A percentile compares a stretch with the other conserved stretches of the same genome.
phyloP scores from a whole-genome alignment of 768 basidiomycete genomes.

The Phaeotremella fagi region DNA sequence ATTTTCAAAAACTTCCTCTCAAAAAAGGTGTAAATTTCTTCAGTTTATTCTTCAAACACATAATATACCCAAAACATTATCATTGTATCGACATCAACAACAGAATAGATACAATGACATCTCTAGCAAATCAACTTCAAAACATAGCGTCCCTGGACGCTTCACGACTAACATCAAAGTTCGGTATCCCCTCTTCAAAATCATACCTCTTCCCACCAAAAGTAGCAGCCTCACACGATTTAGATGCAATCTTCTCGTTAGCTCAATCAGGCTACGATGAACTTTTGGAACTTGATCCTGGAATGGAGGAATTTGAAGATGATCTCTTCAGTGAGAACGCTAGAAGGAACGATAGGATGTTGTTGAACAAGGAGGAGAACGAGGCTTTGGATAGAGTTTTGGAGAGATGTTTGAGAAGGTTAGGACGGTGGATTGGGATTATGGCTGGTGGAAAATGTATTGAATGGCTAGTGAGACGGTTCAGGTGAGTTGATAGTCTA shows the following conservation, averaged over 20 bases:
- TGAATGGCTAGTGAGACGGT: conserved; percentile 91
- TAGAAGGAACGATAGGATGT: conserved; percentile 70
- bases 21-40: too few species aligned
- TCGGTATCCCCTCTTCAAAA: conserved; percentile 57
- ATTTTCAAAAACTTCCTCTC: too few species aligned
- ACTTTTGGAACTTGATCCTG: conserved; percentile 60
- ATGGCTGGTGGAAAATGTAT: conserved; percentile 73
- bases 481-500: conserved; percentile 59
- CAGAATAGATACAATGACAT: conserved; percentile 45
- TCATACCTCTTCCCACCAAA: conserved; percentile 84
- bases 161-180: conserved; percentile 57
- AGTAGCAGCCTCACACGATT: conserved; percentile 78
- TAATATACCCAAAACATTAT: too few species aligned
- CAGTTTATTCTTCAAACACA: too few species aligned
- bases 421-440: conserved; percentile 79
- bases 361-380: conserved; percentile 62
- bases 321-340: conserved; percentile 74
- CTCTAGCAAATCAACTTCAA: conserved; percentile 76
- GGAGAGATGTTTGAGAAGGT: conserved; percentile 59
- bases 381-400: conserved; percentile 62
- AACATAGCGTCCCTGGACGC: conserved; percentile 74
- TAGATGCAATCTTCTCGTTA: conserved; percentile 77
- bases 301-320: conserved; percentile 61
- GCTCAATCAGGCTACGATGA: conserved; percentile 73
- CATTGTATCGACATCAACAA: too few species aligned